Evolutionary conservation across 768 basidiomycete species (phyloP), one percentile per base, ranked within the genome.

Genomic region (Calvatia gigantea): DNA sequence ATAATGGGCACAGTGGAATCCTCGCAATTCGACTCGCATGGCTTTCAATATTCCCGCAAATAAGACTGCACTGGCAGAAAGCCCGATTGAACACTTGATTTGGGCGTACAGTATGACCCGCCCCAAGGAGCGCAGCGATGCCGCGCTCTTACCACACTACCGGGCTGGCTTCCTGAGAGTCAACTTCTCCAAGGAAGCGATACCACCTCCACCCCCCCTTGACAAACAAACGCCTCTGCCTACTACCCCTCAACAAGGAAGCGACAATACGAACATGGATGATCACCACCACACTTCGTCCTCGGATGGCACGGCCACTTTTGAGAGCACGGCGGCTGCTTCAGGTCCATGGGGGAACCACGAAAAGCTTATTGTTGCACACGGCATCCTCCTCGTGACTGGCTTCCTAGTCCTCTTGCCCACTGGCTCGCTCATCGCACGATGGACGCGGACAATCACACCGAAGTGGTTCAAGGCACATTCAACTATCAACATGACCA

Each of bases 351-450:
- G 56, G 72, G 57, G 46, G 6, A 45, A 46, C 23, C 61, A 62
- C 54, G 73, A 78, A 58, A 75, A 71, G 43, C 64, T 80, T 32
- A 72, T 85, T 6, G 69, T 80, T 42, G 75, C 77, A 6, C 85
- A 88, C 61, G 84, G 75, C 12, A 64, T 78, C 44, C 62, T 83
- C 23, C 73, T 80, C 8, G 73, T 78, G 7, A 59, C 82, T 31
- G 84, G 82, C 0, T 83, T 86, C 65, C 68, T 85, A 54, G 67
- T 86, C 21, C 58, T 86, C 33, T 68, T 86, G 1, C 85, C 85
- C 4, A 52, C 75, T 6, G 80, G 82, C 7, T 73, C 76, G 0
- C 68, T 87, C 37, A 64, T 81, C 28, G 84, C 80, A 11, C 77
- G 85, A 19, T 82, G 77, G 72, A 72, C 73, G 15, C 70, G 85